Conservation (phyloP, 1,284 basidiomycete genomes). For the Apiotrichum montevideense region DNA sequence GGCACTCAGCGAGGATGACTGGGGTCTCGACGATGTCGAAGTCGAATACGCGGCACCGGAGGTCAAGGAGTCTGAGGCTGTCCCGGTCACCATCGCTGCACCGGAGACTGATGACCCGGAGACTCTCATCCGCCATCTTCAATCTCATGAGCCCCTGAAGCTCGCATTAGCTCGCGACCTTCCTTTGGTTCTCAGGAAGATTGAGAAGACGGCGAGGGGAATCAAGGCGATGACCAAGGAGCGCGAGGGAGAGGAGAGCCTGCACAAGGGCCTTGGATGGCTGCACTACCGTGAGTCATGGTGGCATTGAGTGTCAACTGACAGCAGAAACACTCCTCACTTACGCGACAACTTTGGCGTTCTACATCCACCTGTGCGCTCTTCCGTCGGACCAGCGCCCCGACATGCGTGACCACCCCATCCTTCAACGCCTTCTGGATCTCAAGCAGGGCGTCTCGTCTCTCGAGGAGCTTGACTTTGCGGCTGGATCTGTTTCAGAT, state of each 20-base stretch:
- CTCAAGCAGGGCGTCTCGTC: conserved; percentile 77
- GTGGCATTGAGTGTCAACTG: neutral
- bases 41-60: conserved; percentile 45
- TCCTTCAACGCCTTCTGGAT: conserved; percentile 71
- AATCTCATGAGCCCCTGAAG: conserved; percentile 71
- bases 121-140: conserved; percentile 65
- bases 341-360: conserved; percentile 84
- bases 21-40: conserved; percentile 64
- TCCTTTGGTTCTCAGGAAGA: conserved; percentile 47
- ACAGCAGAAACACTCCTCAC: conserved; percentile 73
- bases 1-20: conserved; percentile 67
- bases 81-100: conserved; percentile 13
- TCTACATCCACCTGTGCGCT: conserved; percentile 83
- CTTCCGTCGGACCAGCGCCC: conserved; percentile 57
- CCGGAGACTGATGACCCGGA: conserved; percentile 37
- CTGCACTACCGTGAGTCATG: conserved; percentile 45
- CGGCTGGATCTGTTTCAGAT: conserved; percentile 50
- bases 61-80: conserved; percentile 3
- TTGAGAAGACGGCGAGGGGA: conserved; percentile 43
- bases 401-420: conserved; percentile 66
- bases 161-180: conserved; percentile 53
- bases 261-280: conserved; percentile 47
- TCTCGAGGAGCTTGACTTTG: conserved; percentile 75
- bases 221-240: conserved; percentile 38
- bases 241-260: conserved; percentile 30